Evolutionary conservation across 2,329 filamentous ascomycete species (phyloP), one percentile per base, ranked within the genome.

Genomic region (Clarireedia monteithiana): DNA sequence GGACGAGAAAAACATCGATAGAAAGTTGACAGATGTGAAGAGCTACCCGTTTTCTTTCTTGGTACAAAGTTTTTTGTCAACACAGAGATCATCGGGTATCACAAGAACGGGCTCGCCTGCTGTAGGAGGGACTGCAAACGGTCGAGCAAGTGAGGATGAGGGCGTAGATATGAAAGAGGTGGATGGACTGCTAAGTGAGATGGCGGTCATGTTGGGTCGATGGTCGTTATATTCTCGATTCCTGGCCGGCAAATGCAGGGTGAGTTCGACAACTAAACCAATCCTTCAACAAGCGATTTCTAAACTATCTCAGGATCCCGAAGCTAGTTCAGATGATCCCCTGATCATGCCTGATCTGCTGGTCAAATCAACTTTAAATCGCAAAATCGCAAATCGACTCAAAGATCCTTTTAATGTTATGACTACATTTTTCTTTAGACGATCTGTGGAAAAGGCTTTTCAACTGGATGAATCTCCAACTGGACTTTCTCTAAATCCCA

Each of bases 11-110:
- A 81, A 77, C 58, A 83, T 99, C 48, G 88, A 92, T 67, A 83
- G 92, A 64, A 89, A 87, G 67, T 76, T 99, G 59, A 97, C 89
- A 2, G 94, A 99, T 67, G 89, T 96, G 71, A 97, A 95, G 74
- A 96, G 91, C 55, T 99, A 99, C 68, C 91, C 94, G 0, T 99
- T 96, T 70, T 96, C 91, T 0, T 99, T 99, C 68, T 75, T 99
- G 46, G 91, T 97, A 0, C 91, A 96, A 72, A 96, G 91, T 73
- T 96, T 96, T 69, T 70, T 96, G 48, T 84, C 89, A 0, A 77
- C 81, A 30, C 86, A 89, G 57, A 85, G 85, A 59, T 76, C 73
- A 6, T 71, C 77, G 42, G 82, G 82, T 1, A 84, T 84, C 2
- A 80, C 86, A 2, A 81, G 89, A 46, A 82, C 89, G 39, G 85